Base-by-base conservation (phyloP, 441 rosid genomes). In the Aleurites moluccanus region DNA sequence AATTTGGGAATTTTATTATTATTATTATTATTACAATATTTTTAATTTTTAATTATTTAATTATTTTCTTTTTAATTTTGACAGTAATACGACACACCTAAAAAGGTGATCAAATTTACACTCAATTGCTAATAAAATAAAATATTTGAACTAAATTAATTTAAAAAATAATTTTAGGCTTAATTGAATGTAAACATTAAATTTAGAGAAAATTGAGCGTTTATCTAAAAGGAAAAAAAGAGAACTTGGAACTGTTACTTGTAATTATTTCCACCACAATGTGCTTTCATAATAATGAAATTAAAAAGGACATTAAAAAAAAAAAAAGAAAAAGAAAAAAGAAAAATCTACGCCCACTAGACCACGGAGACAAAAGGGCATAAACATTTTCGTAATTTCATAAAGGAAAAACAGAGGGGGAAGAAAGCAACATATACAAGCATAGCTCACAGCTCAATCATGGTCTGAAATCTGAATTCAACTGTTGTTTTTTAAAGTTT, bases 381-480 rank as follows among this genome's bases (percentile, higher is more conserved):
- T 60, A 69, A 55, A 72, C 27, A 18, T 40, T 56, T 23, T 44
- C 4, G 64, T 47, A 57, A 65, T 60, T 27, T 13, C 5, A 16
- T 0, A 49, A 49, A 27, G 59, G 7, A 10, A 0, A 49, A 45
- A 45, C 57, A 67, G 47, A 21, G 5, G 67, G 25, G 20, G 15
- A 47, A 21, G 23, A 3, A 10, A 1, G 4, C 7, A 65, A 35
- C 33, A 44, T 3, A 44, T 3, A 16, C 16, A 49, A 50, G 23
- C 11, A 8, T 35, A 13, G 13, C 72, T 10, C 13, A 25, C 3
- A 23, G 61, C 45, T 64, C 71, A 61, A 78, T 78, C 78, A 76
- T 69, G 77, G 80, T 71, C 78, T 70, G 72, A 70, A 72, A 64
- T 76, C 83, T 53, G 76, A 75, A 71, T 33, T 73, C 73, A 67